phyloP scores from a whole-genome alignment of 768 basidiomycete genomes.

The Mrakia frigida region DNA sequence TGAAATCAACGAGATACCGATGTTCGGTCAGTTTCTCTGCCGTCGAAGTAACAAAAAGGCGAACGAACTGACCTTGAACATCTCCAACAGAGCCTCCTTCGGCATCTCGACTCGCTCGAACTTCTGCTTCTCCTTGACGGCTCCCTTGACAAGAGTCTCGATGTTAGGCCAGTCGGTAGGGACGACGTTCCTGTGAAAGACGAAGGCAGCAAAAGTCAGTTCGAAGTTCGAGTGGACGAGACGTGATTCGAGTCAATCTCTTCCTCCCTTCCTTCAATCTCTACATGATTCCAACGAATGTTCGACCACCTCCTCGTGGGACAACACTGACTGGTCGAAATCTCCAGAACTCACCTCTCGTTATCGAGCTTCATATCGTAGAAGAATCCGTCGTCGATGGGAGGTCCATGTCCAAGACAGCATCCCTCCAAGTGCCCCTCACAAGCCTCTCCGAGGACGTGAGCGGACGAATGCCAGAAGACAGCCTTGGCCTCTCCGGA shows the following conservation, averaged over 20 bases:
- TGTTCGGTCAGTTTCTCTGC: neutral
- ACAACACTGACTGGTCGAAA: too few relatives aligned
- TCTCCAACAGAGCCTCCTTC: conserved; percentile 91
- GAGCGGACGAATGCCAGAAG: conserved; percentile 99
- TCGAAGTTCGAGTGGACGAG: neutral
- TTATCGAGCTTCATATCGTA: conserved; percentile 89
- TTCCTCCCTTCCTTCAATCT: neutral
- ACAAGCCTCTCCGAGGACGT: conserved; percentile 92
- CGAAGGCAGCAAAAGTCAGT: neutral
- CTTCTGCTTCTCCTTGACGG: conserved; percentile 93
- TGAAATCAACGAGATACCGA: conserved; percentile 26
- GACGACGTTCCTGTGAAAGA: conserved; percentile 59
- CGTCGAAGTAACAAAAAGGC: neutral
- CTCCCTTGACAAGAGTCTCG: conserved; percentile 79
- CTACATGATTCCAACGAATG: neutral
- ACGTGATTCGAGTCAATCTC: neutral
- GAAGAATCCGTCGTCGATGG: conserved; percentile 97
- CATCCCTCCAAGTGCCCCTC: conserved; percentile 89
- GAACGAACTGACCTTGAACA: conserved; percentile 72
- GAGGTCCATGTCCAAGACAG: conserved; percentile 93
- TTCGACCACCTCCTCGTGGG: too few relatives aligned
- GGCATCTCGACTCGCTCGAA: conserved; percentile 90
- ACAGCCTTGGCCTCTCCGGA: conserved; percentile 91
- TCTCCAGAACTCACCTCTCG: conserved; percentile 58
- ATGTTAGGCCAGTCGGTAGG: conserved; percentile 78